Evolutionary conservation across 805 yeast genomes (phyloP), one percentile per base, ranked within the genome.

Genomic region (Sporopachydermia lactativora): DNA sequence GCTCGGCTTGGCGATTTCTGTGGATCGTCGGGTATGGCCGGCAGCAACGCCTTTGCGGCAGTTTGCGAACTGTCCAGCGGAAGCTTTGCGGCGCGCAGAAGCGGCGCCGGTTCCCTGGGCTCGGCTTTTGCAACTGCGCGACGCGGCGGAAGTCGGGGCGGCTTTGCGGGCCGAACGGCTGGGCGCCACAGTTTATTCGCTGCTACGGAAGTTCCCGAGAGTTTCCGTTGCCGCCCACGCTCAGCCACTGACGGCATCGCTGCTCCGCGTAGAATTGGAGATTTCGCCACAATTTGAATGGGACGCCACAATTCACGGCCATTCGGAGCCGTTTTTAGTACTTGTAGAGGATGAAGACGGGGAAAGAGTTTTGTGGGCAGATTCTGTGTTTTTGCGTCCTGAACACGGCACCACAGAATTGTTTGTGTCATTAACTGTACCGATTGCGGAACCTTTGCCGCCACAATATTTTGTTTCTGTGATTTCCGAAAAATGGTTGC

Each of bases 1-100:
- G 1, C 65, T 86, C 8, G 75, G 75, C 41, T 46, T 89, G 6
- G 79, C 89, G 54, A 81, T 83, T 47, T 77, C 82, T 75, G 80
- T 86, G 16, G 95, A 82, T 41, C 69, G 64, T 42, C 62, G 95
- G 39, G 67, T 83, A 62, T 94, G 99, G 99, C 53, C 74, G 8
- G 74, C 89, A 0, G 78, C 74, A 46, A 75, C 95, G 0, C 96
- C 97, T 0, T 71, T 92, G 42, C 66, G 96, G 43, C 97, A 92
- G 53, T 85, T 83, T 53, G 66, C 72, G 0, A 53, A 59, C n/a
- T 82, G 80, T 24, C 92, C 95, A 0, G 42, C 47, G 0, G 92
- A 80, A 42, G 68, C 88, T 3, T 70, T 92, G 4, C 68, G 68
- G 43, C 77, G 77, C 36, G 73, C 85, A 0, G 98, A 92, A 56